These are phyloP conservation scores for Penicillium flavigenum DNA, from an alignment of 495 filamentous ascomycete species.

Conservation along the genomic window DNA sequence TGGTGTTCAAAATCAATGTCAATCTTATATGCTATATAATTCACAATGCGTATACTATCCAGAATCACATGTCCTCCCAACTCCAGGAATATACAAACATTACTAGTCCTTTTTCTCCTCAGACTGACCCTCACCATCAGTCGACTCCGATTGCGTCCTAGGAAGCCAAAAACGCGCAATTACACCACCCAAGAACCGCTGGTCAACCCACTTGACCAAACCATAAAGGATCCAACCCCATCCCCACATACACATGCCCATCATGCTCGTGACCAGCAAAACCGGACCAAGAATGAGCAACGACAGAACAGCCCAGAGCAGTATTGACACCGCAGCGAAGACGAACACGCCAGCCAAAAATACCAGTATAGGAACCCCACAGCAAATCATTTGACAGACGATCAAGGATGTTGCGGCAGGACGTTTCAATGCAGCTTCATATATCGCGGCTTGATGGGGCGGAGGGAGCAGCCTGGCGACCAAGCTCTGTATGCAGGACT, in stretches of 20 bases:
- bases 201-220: conserved; percentile 38
- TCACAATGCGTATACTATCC: neutral
- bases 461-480: conserved; percentile 32
- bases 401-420: conserved; percentile 39
- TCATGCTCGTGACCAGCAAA: conserved; percentile 37
- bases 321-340: conserved; percentile 37
- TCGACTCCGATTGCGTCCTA: conserved; percentile 6
- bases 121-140: conserved; percentile 6
- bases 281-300: conserved; percentile 40
- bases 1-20: neutral
- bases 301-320: conserved; percentile 38
- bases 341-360: conserved; percentile 38
- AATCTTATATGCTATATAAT: neutral
- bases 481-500: conserved; percentile 26
- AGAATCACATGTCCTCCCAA: neutral
- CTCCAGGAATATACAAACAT: neutral
- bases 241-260: conserved; percentile 41
- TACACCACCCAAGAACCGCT: conserved; percentile 35
- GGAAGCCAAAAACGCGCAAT: conserved; percentile 35
- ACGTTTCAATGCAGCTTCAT: conserved; percentile 31
- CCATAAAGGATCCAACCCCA: conserved; percentile 46
- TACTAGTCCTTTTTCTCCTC: conserved; percentile 4
- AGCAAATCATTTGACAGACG: conserved; percentile 40
- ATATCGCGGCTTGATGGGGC: conserved; percentile 31
- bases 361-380: conserved; percentile 38